Conservation (phyloP, 2,329 filamentous ascomycete species). For the Trichoderma sp. region DNA sequence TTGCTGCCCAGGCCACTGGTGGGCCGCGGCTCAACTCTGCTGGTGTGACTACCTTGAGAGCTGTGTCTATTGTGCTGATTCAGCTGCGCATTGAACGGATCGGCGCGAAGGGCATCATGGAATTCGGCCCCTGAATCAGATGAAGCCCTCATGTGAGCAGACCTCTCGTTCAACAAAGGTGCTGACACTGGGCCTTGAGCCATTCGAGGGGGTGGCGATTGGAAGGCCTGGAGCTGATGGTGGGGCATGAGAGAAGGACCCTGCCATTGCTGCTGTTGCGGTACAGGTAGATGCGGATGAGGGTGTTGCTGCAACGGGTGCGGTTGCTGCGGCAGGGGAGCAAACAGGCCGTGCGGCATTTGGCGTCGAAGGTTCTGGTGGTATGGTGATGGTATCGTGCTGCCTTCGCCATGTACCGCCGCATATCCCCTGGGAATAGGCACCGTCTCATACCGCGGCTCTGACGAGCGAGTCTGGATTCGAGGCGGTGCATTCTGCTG, state of each 20-base stretch:
- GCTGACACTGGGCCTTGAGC: conserved; percentile 13
- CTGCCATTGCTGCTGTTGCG: conserved; percentile 16
- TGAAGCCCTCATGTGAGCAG: neutral
- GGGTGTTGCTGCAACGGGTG: conserved; percentile 5
- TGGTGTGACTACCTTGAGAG: conserved; percentile 1
- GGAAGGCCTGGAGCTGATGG: conserved; percentile 5
- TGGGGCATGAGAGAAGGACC: neutral
- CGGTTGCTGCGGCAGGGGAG: conserved; percentile 16
- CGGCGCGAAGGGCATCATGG: neutral
- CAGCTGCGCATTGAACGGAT: neutral
- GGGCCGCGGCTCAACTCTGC: neutral
- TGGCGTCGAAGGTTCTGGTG: conserved; percentile 29
- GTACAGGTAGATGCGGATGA: neutral
- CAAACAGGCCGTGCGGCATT: conserved; percentile 6
- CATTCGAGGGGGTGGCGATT: neutral
- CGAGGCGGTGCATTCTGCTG: conserved; percentile 5
- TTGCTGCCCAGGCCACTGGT: neutral
- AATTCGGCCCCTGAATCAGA: conserved; percentile 14
- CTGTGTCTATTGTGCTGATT: conserved; percentile 13
- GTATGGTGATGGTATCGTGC: conserved; percentile 37
- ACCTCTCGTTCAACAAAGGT: neutral
- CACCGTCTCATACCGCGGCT: conserved; percentile 44
- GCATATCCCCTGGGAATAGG: conserved; percentile 45
- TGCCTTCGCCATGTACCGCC: conserved; percentile 44
- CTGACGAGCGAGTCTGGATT: conserved; percentile 27